These are phyloP conservation scores for Fereydounia khargensis DNA, from an alignment of 1,284 basidiomycete species.

Conservation along the genomic window DNA sequence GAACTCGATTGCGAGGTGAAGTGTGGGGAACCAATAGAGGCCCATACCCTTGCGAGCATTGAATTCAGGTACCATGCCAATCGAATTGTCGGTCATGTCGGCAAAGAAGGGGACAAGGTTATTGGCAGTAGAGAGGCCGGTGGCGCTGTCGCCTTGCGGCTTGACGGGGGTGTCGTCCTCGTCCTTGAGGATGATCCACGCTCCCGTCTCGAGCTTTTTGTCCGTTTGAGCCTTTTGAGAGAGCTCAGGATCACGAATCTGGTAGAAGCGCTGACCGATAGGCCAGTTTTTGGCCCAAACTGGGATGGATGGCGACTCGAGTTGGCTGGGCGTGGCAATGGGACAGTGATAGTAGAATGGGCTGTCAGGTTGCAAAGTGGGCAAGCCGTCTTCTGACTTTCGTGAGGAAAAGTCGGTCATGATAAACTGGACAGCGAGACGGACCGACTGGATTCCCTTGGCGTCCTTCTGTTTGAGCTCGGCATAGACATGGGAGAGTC, in stretches of 20 bases:
- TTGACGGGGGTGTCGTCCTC: background rate
- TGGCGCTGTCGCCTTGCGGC: background rate
- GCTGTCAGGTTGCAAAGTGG: no score
- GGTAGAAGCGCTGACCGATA: no score
- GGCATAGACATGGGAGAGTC: conserved; percentile 23
- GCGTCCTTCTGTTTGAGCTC: conserved; percentile 15
- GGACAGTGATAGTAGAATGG: no score
- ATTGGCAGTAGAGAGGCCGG: background rate
- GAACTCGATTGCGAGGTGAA: conserved; percentile 35
- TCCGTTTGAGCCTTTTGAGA: background rate
- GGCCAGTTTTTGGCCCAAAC: no score
- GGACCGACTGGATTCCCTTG: conserved; percentile 16
- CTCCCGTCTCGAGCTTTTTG: conserved; percentile 4
- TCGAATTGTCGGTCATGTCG: no score
- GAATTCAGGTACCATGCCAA: no score
- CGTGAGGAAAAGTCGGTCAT: conserved; percentile 19
- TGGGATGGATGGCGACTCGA: no score
- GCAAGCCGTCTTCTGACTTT: no score
- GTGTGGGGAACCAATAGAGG: conserved; percentile 27
- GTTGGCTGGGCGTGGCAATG: no score
- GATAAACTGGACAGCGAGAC: conserved; percentile 20
- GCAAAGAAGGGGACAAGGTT: conserved; percentile 28
- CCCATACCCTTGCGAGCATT: no score
- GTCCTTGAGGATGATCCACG: conserved; percentile 9
- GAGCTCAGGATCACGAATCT: conserved; percentile 14